These are phyloP conservation scores for Eleusine coracana DNA, from an alignment of 176 grass and related monocot species.

Conservation along the genomic window DNA sequence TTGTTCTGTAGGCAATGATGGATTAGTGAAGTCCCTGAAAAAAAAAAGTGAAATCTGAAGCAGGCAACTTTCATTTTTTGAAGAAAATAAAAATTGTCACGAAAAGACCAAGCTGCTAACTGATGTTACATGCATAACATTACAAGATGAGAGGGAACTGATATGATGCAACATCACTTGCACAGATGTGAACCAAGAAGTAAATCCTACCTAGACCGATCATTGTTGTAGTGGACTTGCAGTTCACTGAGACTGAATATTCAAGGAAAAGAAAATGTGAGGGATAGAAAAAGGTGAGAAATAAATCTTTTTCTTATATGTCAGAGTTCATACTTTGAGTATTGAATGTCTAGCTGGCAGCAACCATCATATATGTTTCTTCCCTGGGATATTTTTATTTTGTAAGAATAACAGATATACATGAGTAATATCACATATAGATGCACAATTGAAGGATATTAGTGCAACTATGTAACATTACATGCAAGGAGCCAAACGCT, in stretches of 20 bases:
- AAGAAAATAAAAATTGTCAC: neutral
- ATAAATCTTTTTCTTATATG: neutral
- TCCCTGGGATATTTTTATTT: constrained; percentile 56
- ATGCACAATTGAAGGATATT: constrained; percentile 33
- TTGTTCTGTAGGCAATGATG: constrained; percentile 88
- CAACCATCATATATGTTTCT: constrained; percentile 99
- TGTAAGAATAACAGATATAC: constrained; percentile 20
- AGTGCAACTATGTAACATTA: constrained; percentile 48
- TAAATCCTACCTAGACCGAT: constrained; percentile 79
- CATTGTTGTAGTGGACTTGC: constrained; percentile 99
- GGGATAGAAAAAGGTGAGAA: neutral
- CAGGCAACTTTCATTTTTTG: neutral
- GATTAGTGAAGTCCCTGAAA: constrained; percentile 96
- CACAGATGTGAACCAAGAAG: neutral
- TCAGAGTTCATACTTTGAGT: constrained; percentile 79
- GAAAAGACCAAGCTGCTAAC: neutral
- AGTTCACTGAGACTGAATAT: constrained; percentile 86
- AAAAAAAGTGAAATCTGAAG: constrained; percentile 22
- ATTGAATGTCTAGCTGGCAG: constrained; percentile 99
- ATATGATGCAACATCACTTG: neutral
- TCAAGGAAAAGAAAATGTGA: constrained; percentile 41
- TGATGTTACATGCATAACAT: neutral
- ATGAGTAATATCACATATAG: neutral
- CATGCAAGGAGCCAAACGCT: constrained; percentile 83
- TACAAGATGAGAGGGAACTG: no score